Conservation (phyloP, 1,284 basidiomycete genomes). For the Trametes hirsuta region DNA sequence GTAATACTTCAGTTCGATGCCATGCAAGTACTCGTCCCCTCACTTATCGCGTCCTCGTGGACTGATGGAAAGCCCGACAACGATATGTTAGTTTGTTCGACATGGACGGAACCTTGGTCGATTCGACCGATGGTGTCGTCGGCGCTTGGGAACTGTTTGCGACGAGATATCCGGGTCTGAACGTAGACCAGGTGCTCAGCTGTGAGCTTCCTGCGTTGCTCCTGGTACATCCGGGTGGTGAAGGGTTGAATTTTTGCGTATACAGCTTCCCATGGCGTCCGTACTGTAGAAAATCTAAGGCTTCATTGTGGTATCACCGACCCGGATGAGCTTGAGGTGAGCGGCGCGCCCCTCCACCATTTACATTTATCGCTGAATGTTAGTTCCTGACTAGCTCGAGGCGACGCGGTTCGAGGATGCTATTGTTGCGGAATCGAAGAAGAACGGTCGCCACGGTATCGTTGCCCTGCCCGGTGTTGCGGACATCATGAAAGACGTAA, state of each 20-base stretch:
- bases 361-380: neutral
- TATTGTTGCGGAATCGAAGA: slow-evolving; percentile 58
- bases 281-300: slow-evolving; percentile 79
- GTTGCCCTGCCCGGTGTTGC: slow-evolving; percentile 64
- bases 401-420: slow-evolving; percentile 69
- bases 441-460: slow-evolving; percentile 60
- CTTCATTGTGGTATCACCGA: slow-evolving; percentile 73
- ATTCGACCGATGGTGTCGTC: slow-evolving; percentile 73
- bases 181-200: slow-evolving; percentile 63
- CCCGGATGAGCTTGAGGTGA: slow-evolving; percentile 67
- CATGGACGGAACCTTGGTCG: slow-evolving; percentile 80
- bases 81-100: slow-evolving; percentile 60
- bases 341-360: neutral
- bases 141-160: slow-evolving; percentile 75
- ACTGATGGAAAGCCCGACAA: slow-evolving; percentile 6
- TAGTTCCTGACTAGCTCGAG: slow-evolving; percentile 48
- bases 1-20: slow-evolving; percentile 56
- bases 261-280: slow-evolving; percentile 77
- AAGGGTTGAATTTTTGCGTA: neutral
- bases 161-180: slow-evolving; percentile 62
- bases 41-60: slow-evolving; percentile 1
- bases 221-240: neutral
- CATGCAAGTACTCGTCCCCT: slow-evolving; percentile 44
- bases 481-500: slow-evolving; percentile 55
- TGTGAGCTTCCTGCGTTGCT: slow-evolving; percentile 42